phyloP scores from a whole-genome alignment of 2,329 filamentous ascomycete genomes.

The Trematosphaeria pertusa region DNA sequence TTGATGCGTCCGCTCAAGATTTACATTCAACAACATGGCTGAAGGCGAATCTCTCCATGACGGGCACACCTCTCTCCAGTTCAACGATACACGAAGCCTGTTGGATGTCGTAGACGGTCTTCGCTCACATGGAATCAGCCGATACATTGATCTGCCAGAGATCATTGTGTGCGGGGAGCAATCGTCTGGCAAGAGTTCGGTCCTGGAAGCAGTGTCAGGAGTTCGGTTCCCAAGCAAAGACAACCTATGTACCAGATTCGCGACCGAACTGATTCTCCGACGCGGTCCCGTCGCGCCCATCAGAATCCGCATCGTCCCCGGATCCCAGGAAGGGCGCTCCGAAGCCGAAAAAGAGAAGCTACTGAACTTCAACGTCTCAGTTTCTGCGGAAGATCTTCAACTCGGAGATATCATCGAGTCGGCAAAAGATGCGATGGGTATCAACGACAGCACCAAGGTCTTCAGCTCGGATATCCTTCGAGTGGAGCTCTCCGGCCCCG shows the following conservation, averaged over 20 bases:
- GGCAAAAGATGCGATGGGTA: constrained; percentile 61
- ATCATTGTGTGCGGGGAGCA: constrained; percentile 47
- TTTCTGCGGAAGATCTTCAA: constrained; percentile 10
- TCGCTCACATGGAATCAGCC: constrained; percentile 53
- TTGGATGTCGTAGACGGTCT: constrained; percentile 59
- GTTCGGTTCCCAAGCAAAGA: constrained; percentile 65
- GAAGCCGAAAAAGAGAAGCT: constrained; percentile 11
- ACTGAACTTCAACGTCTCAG: constrained; percentile 9
- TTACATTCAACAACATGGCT: not conserved
- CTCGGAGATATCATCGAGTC: constrained; percentile 46
- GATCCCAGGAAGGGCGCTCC: constrained; percentile 11
- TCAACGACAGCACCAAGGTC: constrained; percentile 12
- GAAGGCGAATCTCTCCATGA: not conserved
- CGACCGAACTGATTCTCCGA: constrained; percentile 65
- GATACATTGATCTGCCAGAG: constrained; percentile 35
- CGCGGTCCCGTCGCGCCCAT: constrained; percentile 46
- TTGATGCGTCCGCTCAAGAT: not conserved
- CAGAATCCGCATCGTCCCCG: constrained; percentile 51
- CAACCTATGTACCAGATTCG: constrained; percentile 65
- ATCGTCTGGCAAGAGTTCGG: constrained; percentile 34
- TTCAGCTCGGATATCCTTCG: constrained; percentile 35
- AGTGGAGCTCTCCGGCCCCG: constrained; percentile 30
- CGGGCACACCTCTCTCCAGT: too few relatives aligned
- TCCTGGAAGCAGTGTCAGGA: constrained; percentile 52
- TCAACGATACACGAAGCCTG: constrained; percentile 52